Evolutionary conservation across 805 yeast species (phyloP).

Genomic region (Starmerella apis): DNA sequence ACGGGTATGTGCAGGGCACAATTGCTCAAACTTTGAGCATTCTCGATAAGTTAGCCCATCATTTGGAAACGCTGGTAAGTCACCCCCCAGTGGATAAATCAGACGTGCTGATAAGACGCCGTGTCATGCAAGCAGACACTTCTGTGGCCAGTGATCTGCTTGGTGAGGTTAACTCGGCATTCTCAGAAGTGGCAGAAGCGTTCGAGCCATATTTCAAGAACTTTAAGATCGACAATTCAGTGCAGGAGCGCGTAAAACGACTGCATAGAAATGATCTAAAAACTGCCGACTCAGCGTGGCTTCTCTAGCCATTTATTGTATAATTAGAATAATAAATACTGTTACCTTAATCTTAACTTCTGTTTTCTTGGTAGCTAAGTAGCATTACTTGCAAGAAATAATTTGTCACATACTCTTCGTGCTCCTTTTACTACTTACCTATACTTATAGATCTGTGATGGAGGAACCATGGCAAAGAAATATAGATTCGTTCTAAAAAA

Average conservation of each 20-base stretch:
- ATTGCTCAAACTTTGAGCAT: slow-evolving; percentile 29
- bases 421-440: no score
- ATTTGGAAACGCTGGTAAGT: slow-evolving; percentile 23
- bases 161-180: slow-evolving; percentile 23
- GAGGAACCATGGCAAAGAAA: no score
- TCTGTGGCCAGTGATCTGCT: slow-evolving; percentile 17
- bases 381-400: no score
- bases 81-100: slow-evolving; percentile 31
- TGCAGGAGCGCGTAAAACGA: slow-evolving; percentile 5
- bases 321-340: background rate
- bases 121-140: slow-evolving; percentile 18
- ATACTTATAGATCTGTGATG: no score
- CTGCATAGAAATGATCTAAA: background rate
- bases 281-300: slow-evolving; percentile 8
- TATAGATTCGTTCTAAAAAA: no score
- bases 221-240: slow-evolving; percentile 21
- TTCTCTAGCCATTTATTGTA: background rate
- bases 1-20: slow-evolving; percentile 36
- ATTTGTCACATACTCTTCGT: no score
- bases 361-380: no score
- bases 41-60: slow-evolving; percentile 25
- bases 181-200: slow-evolving; percentile 24
- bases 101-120: slow-evolving; percentile 25
- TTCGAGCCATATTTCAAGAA: slow-evolving; percentile 29
- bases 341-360: no score